Conservation (phyloP, 2,329 filamentous ascomycete species). For the Eurotiales sp. region DNA sequence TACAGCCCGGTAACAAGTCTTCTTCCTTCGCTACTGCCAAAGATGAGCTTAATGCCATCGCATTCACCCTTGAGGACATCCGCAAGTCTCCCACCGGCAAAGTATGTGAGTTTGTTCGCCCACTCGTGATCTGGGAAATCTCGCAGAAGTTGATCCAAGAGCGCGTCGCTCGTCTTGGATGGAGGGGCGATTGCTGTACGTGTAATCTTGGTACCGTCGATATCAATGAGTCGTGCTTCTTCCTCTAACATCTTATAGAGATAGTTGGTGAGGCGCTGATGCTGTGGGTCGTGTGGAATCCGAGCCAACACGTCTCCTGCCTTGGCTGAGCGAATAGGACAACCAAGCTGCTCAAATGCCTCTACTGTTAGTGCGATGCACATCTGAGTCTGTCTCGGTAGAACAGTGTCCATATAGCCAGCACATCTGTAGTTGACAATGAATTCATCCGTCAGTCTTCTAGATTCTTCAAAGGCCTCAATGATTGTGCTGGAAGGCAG, state of each 20-base stretch:
- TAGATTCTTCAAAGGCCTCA: conserved; percentile 25
- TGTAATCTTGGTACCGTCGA: conserved; percentile 21
- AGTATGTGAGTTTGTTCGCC: conserved; percentile 30
- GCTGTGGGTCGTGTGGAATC: conserved; percentile 22
- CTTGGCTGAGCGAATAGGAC: conserved; percentile 15
- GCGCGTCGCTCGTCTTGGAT: conserved; percentile 13
- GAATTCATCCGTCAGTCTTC: conserved; percentile 23
- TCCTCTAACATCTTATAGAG: conserved; percentile 28
- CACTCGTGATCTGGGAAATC: conserved; percentile 30
- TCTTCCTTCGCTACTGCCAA: conserved; percentile 26
- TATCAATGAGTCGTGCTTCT: conserved; percentile 28
- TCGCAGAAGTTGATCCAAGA: conserved; percentile 25
- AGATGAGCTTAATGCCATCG: conserved; percentile 40
- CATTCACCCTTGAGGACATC: conserved; percentile 34
- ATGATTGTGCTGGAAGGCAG: conserved; percentile 17
- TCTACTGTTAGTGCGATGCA: conserved; percentile 24
- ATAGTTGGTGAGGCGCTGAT: conserved; percentile 24
- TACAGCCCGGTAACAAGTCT: conserved; percentile 37
- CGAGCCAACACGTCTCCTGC: conserved; percentile 20
- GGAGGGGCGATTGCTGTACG: conserved; percentile 25
- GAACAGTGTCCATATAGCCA: conserved; percentile 21
- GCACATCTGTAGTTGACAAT: conserved; percentile 20
- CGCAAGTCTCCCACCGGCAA: conserved; percentile 34
- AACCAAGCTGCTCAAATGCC: conserved; percentile 31
- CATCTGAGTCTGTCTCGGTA: conserved; percentile 20